Conservation (phyloP, 352 stramenopile species). For the Pythium biforme region DNA sequence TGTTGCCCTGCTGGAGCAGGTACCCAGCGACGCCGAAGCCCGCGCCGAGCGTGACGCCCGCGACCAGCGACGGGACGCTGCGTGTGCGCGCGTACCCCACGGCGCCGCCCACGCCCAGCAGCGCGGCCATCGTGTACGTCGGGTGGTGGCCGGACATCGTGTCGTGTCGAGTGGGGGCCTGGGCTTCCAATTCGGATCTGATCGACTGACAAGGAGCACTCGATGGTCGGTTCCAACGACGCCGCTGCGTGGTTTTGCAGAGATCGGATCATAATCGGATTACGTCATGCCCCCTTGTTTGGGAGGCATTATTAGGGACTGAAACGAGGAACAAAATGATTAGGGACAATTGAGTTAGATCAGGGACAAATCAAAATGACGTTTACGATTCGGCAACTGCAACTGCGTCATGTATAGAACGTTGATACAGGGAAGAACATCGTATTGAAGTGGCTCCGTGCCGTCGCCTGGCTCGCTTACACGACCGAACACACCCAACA, state of each 20-base stretch:
- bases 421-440: not conserved
- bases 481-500: not conserved
- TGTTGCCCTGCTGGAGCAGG: slow-evolving; percentile 77
- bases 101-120: slow-evolving; percentile 61
- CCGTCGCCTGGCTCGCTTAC: too few relatives aligned
- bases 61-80: slow-evolving; percentile 78
- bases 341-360: not conserved
- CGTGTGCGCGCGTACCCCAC: slow-evolving; percentile 83
- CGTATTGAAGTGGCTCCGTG: slow-evolving; percentile 6
- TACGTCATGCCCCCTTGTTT: too few relatives aligned
- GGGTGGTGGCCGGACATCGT: slow-evolving; percentile 71
- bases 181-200: not conserved
- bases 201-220: not conserved
- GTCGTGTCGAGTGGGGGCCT: not conserved
- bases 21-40: slow-evolving; percentile 78
- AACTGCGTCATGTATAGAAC: not conserved
- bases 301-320: too few relatives aligned
- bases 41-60: slow-evolving; percentile 74
- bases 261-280: not conserved
- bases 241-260: not conserved
- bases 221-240: too few relatives aligned
- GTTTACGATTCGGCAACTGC: not conserved
- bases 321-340: not conserved
- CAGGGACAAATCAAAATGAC: too few relatives aligned
- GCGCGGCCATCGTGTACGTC: slow-evolving; percentile 80